A percentile compares a stretch with the other conserved stretches of the same genome.
These are phyloP conservation scores for Xylaria nigripes DNA, from an alignment of 495 filamentous ascomycete genomes.

Conservation along the genomic window DNA sequence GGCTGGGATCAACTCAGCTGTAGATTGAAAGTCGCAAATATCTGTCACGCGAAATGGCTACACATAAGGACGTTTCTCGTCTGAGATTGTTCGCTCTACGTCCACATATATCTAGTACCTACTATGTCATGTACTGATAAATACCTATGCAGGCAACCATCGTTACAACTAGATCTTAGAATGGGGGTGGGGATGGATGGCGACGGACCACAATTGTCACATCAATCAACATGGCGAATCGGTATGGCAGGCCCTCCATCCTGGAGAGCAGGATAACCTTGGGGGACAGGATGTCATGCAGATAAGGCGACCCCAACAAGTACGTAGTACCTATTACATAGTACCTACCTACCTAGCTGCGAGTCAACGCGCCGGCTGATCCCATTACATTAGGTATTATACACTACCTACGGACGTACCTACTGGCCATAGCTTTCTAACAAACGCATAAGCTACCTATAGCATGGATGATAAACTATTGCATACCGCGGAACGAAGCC, in stretches of 20 bases:
- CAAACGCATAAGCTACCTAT: no score
- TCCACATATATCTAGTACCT: no score
- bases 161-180: neutral
- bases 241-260: neutral
- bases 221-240: neutral
- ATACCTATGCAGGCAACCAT: neutral
- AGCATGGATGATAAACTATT: no score
- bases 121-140: neutral
- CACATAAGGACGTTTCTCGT: no score
- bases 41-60: no score
- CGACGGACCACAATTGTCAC: neutral
- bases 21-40: no score
- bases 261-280: neutral
- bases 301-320: constrained; percentile 4
- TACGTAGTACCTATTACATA: neutral
- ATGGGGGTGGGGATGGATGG: neutral
- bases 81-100: no score
- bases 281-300: constrained; percentile 9
- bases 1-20: no score
- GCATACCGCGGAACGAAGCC: no score
- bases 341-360: neutral
- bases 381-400: no score
- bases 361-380: neutral
- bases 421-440: no score
- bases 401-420: no score